phyloP scores from a whole-genome alignment of 306 rosid species.

The Carpinus viminea region DNA sequence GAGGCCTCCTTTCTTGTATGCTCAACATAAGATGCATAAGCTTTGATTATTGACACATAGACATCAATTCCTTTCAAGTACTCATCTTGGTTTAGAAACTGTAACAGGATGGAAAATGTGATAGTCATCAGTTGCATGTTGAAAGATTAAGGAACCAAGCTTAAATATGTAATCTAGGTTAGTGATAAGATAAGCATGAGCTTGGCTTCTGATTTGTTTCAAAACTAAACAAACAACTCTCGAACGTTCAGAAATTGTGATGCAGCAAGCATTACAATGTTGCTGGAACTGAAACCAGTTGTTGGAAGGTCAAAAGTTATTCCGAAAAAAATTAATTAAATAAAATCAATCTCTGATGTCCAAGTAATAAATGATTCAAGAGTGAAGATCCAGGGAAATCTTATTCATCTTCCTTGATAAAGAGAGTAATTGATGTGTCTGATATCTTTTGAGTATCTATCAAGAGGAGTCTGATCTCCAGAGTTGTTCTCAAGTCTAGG shows the following conservation, averaged over 20 bases:
- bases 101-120: conserved; percentile 25
- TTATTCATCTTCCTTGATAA: not conserved
- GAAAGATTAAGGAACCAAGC: not conserved
- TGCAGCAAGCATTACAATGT: not conserved
- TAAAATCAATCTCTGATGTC: not conserved
- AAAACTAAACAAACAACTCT: not conserved
- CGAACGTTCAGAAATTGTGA: not conserved
- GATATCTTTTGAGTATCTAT: not conserved
- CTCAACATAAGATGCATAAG: conserved; percentile 61
- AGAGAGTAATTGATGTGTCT: not conserved
- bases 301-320: not conserved
- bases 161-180: not conserved
- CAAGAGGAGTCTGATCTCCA: not conserved
- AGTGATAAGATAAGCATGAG: not conserved
- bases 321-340: not conserved
- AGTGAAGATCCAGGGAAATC: not conserved
- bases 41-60: conserved; percentile 66
- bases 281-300: not conserved
- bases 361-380: not conserved
- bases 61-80: conserved; percentile 78
- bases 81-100: conserved; percentile 81
- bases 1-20: conserved; percentile 29
- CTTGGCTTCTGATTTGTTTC: not conserved
- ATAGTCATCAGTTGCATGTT: not conserved
- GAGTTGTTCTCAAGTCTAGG: not conserved